Percentiles rank a stretch among this genome's conserved stretches.
Evolutionary conservation across 352 stramenopile species (phyloP).

Genomic region (Thalassiosira exigua): DNA sequence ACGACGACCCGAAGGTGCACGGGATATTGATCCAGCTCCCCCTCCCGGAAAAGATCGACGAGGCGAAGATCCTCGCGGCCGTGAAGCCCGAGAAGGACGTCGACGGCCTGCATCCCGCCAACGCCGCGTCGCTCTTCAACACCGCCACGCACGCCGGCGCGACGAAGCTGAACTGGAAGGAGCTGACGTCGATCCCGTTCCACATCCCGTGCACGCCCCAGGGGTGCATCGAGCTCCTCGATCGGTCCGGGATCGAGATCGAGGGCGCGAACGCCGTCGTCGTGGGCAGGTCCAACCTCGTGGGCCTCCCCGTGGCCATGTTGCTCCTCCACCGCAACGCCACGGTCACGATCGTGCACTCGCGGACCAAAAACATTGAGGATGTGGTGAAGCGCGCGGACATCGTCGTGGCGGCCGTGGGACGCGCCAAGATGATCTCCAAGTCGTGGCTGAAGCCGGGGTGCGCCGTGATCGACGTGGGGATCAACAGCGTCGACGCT

Average conservation of each 20-base stretch:
- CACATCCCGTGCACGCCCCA: slow-evolving; percentile 95
- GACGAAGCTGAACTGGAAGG: slow-evolving; percentile 72
- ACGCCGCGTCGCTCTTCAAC: slow-evolving; percentile 91
- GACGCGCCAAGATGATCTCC: slow-evolving; percentile 93
- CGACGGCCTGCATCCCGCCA: slow-evolving; percentile 97
- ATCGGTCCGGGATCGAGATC: slow-evolving; percentile 89
- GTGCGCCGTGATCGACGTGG: slow-evolving; percentile 97
- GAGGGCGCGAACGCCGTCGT: slow-evolving; percentile 95
- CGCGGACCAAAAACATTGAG: slow-evolving; percentile 90
- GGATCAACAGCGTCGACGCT: slow-evolving; percentile 96
- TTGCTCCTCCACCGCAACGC: slow-evolving; percentile 95
- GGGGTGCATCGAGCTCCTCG: slow-evolving; percentile 95
- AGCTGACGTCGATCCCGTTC: slow-evolving; percentile 75
- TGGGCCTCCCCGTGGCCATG: slow-evolving; percentile 95
- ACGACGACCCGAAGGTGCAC: slow-evolving; percentile 90
- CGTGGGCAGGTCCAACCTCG: slow-evolving; percentile 96
- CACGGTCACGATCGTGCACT: slow-evolving; percentile 98
- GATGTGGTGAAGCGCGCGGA: slow-evolving; percentile 91
- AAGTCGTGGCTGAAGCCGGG: slow-evolving; percentile 96
- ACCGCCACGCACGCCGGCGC: slow-evolving; percentile 88
- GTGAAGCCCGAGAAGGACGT: slow-evolving; percentile 96
- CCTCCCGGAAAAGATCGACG: slow-evolving; percentile 92
- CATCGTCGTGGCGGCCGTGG: slow-evolving; percentile 96
- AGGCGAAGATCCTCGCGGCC: slow-evolving; percentile 91
- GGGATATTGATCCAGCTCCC: slow-evolving; percentile 97